Conservation (phyloP, 345 rosid species). For the Populus deltoides region DNA sequence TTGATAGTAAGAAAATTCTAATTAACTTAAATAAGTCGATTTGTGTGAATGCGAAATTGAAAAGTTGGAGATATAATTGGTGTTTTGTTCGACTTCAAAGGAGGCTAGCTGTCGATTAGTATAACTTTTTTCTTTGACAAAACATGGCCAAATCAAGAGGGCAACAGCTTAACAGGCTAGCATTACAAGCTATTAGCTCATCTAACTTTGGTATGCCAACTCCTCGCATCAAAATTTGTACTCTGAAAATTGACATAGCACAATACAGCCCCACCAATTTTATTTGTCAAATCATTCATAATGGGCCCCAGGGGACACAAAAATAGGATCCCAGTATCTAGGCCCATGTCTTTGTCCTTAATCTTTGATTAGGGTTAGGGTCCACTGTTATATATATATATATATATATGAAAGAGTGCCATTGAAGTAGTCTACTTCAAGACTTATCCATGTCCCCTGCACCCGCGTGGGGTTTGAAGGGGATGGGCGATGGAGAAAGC, state of each 20-base stretch:
- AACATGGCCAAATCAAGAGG: slow-evolving; percentile 12
- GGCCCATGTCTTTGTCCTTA: slow-evolving; percentile 28
- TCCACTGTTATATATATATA: not conserved
- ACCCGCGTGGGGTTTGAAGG: slow-evolving; percentile 17
- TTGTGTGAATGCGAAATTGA: no score
- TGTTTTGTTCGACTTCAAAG: no score
- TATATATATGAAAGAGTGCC: slow-evolving; percentile 27
- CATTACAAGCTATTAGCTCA: slow-evolving; percentile 2
- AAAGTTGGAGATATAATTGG: no score
- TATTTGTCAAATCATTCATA: not conserved
- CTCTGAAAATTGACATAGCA: not conserved
- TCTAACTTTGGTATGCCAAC: slow-evolving; percentile 32
- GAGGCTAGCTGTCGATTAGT: no score
- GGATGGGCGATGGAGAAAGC: slow-evolving; percentile 9
- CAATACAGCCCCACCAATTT: slow-evolving; percentile 10
- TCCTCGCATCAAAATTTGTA: slow-evolving; percentile 12
- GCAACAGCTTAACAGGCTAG: slow-evolving; percentile 1
- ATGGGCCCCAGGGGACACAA: slow-evolving; percentile 3
- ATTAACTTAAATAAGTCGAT: not conserved
- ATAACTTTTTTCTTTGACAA: not conserved
- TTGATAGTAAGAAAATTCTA: no score
- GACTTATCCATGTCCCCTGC: slow-evolving; percentile 21
- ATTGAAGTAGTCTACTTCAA: slow-evolving; percentile 19
- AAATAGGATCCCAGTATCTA: slow-evolving; percentile 32
- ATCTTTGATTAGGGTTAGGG: slow-evolving; percentile 23